Conservation (phyloP, 768 basidiomycete species). For the Ramaria sp. region DNA sequence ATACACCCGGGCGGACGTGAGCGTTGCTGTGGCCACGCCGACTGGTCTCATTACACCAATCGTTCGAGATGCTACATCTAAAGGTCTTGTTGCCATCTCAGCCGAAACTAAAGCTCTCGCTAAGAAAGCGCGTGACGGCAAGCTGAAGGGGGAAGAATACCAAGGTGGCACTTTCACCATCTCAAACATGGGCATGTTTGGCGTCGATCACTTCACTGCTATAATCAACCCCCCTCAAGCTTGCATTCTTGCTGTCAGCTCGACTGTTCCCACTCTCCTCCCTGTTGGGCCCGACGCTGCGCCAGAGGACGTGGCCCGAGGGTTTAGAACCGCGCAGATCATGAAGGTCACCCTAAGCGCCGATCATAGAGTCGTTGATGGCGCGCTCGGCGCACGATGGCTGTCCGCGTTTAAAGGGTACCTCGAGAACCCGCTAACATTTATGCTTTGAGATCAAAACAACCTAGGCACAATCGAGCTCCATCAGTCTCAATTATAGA, state of each 20-base stretch:
- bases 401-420: constrained; percentile 89
- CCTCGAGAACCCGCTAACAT: constrained; percentile 92
- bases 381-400: constrained; percentile 91
- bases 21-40: constrained; percentile 92
- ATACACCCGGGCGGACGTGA: constrained; percentile 96
- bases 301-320: constrained; percentile 72
- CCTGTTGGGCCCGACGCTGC: constrained; percentile 36
- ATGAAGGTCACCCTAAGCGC: constrained; percentile 96
- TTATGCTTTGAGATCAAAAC: constrained; percentile 64
- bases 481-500: no score
- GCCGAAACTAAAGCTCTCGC: constrained; percentile 87
- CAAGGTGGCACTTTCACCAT: constrained; percentile 99
- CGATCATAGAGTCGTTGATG: constrained; percentile 94
- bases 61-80: constrained; percentile 83
- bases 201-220: constrained; percentile 90
- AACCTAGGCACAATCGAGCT: no score
- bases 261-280: constrained; percentile 75
- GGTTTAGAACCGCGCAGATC: constrained; percentile 83
- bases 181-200: constrained; percentile 98
- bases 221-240: constrained; percentile 99
- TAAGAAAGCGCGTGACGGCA: constrained; percentile 93
- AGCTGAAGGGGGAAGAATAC: constrained; percentile 90
- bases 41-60: constrained; percentile 96
- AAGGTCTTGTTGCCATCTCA: constrained; percentile 90
- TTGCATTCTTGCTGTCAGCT: constrained; percentile 93